These are phyloP conservation scores for Tetrapisispora namnaoensis DNA, from an alignment of 805 yeast genomes.

Conservation along the genomic window DNA sequence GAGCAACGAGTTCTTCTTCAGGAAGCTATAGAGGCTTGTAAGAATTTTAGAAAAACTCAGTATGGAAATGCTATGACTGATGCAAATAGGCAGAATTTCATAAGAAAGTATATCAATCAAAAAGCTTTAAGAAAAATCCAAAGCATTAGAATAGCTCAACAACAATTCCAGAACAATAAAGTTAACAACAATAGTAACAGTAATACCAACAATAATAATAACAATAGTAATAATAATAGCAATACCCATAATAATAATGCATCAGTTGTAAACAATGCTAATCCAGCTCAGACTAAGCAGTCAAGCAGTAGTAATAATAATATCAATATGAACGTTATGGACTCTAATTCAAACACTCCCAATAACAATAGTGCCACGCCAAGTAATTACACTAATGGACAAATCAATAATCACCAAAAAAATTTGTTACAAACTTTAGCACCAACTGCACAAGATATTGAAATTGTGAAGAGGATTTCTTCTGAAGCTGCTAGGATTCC, in stretches of 20 bases:
- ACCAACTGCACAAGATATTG: constrained; percentile 53
- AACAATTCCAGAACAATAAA: constrained; percentile 3
- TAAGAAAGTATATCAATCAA: constrained; percentile 30
- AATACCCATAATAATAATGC: neutral
- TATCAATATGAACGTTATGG: neutral
- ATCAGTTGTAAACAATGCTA: neutral
- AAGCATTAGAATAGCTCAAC: constrained; percentile 21
- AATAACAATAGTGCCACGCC: constrained; percentile 4
- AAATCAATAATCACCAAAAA: constrained; percentile 1
- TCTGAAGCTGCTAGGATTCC: constrained; percentile 63
- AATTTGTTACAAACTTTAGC: constrained; percentile 16
- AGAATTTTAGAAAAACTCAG: constrained; percentile 27
- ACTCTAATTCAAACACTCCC: neutral
- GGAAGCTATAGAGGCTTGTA: constrained; percentile 30
- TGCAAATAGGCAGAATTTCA: constrained; percentile 24
- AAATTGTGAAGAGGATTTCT: constrained; percentile 49
- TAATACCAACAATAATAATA: neutral
- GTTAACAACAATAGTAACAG: neutral
- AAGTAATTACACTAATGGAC: neutral
- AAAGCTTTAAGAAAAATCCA: constrained; percentile 30
- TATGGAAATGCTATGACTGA: constrained; percentile 23
- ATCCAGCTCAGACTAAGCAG: neutral
- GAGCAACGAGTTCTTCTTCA: constrained; percentile 29
- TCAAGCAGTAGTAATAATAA: constrained; percentile 1
- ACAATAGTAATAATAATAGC: neutral